Conservation (phyloP, 345 rosid species). For the Rhizophora mangle region DNA sequence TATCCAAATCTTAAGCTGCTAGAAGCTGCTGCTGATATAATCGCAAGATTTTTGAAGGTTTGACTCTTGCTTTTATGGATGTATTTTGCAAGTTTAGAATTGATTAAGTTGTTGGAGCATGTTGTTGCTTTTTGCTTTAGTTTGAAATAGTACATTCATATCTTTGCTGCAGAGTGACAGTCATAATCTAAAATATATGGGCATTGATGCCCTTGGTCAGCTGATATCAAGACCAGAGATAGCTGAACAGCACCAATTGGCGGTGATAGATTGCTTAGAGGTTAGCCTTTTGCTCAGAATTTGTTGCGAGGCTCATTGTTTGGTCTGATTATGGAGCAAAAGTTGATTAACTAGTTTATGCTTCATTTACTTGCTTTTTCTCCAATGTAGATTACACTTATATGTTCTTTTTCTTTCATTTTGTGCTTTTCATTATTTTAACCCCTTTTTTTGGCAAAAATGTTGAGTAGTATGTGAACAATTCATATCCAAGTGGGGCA, state of each 20-base stretch:
- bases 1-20: constrained; percentile 76
- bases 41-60: constrained; percentile 91
- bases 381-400: background rate
- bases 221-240: constrained; percentile 87
- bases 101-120: background rate
- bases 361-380: background rate
- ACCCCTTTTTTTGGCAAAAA: too few species aligned
- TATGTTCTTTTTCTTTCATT: too few species aligned
- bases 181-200: constrained; percentile 95
- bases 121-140: background rate
- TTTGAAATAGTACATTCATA: constrained; percentile 8
- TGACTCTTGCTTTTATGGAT: constrained; percentile 15
- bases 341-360: constrained; percentile 7
- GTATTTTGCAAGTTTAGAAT: constrained; percentile 11
- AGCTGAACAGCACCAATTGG: constrained; percentile 96
- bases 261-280: constrained; percentile 99
- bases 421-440: too few species aligned
- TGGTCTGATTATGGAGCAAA: background rate
- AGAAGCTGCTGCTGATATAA: constrained; percentile 85
- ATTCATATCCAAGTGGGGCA: too few species aligned
- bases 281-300: constrained; percentile 42
- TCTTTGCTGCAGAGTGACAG: constrained; percentile 76
- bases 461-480: too few species aligned
- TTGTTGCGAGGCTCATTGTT: constrained; percentile 5
- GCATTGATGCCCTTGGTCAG: constrained; percentile 91